Base-by-base conservation (phyloP, 495 filamentous ascomycete genomes). In the Annulohypoxylon nitens region DNA sequence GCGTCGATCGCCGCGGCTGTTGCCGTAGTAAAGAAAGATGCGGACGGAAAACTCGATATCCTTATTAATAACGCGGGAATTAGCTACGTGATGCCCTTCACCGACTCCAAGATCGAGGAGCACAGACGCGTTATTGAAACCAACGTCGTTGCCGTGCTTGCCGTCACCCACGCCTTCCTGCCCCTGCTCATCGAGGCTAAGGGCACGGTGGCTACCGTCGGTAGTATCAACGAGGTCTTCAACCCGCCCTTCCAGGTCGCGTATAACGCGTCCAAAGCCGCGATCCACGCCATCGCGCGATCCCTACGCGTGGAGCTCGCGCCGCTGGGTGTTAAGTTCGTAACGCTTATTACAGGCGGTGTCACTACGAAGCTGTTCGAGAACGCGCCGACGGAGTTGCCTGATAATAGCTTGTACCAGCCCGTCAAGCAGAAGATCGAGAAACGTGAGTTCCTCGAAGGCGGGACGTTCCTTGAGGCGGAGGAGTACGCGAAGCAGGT, bases 11-110 rank as follows among this genome's bases (percentile, higher is more conserved):
- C 64, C 26, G 36, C 67, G 5, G 81, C 82, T 4, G 79, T 82
- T 7, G 75, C 80, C 4, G 39, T 9, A 0, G 69, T 78, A 9
- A 25, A 50, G 8, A 58, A 70, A 41, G 54, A 43, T 5, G 64
- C 64, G 0, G 58, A 26, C 30, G 58, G 57, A 4, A 47, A 64
- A 77, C 81, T 91, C 6, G 83, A 87, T 57, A 76, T 84, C 20
- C 80, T 91, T 5, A 76, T 90, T 50, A 90, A 90, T 73, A 90
- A 90, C 66, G 86, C 88, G 53, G 88, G 84, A 16, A 55, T 71
- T n/a, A 76, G 74, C 51, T 82, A 81, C 34, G 65, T 73, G 65
- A 82, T 84, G 75, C 85, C 81, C 10, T 72, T 87, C 33, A 33
- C 83, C 0, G 89, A 91, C 71, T 70, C 83, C 2, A 77, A 82